Evolutionary conservation across 768 basidiomycete genomes (phyloP), one percentile per base, ranked within the genome.

Genomic region (Leccinum uliginosum): DNA sequence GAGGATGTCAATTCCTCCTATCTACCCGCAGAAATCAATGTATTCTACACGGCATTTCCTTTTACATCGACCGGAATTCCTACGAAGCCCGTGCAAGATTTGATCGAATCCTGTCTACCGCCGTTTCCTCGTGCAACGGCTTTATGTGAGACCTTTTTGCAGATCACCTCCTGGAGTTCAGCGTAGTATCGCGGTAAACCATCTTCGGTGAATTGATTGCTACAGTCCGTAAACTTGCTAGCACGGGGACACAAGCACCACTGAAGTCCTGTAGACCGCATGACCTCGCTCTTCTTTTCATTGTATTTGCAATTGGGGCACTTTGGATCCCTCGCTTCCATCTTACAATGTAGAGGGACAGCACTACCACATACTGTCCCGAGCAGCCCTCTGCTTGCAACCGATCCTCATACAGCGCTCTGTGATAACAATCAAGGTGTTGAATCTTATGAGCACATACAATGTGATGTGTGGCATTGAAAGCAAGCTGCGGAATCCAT

Each of bases 361-460:
- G 50, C 79, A 80, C 64, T 82, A 81, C 62, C 76, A 80, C 58
- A 73, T 71, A 29, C 70, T 82, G 2, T 73, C 78, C 17, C 72
- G 73, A 57, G 79, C 80, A 14, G 74, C 80, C 3, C 50, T 81
- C 24, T 71, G 74, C 17, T 70, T 82, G 19, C 80, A 81, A 55
- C 71, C 78, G 7, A 70, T 80, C 9, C 55, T 82, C 27, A 69
- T 65, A 24, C 68, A 78, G 38, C 73, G 75, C 47, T 81, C 80
- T 10, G 60, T 81, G 30, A 74, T 76, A 27, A 80, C 80, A 14
- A 67, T 80, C 58, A 79, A 81, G 67, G 74, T 74, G 50, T 58
- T 81, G 26, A 78, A 81, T 67, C 70, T 82, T 29, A 81, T 80
- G 77, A 80, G 79, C 56, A 72, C 81, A 34, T 81, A 80, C 68